Conservation (phyloP, 192 early-diverging fungal species). For the Haplosporangium gracile region DNA sequence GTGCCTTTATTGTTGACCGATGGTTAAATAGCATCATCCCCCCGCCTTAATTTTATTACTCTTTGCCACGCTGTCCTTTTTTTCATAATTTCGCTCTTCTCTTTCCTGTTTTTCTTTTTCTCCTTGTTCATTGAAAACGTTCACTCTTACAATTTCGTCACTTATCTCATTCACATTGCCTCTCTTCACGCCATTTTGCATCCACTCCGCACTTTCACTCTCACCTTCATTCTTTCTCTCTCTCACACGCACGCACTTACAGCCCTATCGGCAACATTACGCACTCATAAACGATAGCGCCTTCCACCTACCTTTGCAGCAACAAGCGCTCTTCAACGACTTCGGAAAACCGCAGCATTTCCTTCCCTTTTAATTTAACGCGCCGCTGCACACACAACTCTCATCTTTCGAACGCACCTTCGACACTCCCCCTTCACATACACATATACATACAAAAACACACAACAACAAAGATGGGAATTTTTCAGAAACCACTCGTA, state of each 20-base stretch:
- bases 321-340: not conserved
- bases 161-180: not conserved
- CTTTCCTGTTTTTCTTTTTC: not conserved
- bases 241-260: not conserved
- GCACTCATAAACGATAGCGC: too few species aligned
- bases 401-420: not conserved
- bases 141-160: too few species aligned
- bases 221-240: not conserved
- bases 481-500: conserved; percentile 37
- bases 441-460: not conserved
- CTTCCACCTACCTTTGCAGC: not conserved
- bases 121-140: not conserved
- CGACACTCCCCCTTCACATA: not conserved
- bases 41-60: not conserved
- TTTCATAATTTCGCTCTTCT: not conserved
- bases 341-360: not conserved
- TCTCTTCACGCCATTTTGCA: not conserved
- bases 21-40: not conserved
- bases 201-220: not conserved
- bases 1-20: not conserved
- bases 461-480: conserved; percentile 25
- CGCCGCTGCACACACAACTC: not conserved
- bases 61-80: not conserved
- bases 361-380: not conserved
- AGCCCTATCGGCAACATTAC: not conserved